These are phyloP conservation scores for Candida methanosorbosa DNA, from an alignment of 805 yeast genomes.

Conservation along the genomic window DNA sequence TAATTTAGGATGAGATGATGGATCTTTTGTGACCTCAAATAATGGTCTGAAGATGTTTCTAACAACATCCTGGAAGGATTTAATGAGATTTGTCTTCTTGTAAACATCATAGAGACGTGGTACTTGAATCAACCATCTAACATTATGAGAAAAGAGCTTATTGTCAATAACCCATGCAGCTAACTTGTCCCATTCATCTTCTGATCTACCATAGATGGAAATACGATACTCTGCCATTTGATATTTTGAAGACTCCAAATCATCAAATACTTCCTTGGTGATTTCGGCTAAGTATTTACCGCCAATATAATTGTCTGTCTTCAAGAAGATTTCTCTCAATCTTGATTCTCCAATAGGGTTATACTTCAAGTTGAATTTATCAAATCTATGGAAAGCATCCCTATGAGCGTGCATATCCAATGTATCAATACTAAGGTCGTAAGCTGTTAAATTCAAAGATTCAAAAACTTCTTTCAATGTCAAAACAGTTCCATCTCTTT, in stretches of 20 bases:
- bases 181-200: conserved; percentile 90
- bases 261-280: conserved; percentile 89
- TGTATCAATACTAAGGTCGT: conserved; percentile 92
- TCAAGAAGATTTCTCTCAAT: conserved; percentile 88
- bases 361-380: conserved; percentile 92
- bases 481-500: conserved; percentile 83
- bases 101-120: conserved; percentile 91
- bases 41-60: conserved; percentile 78
- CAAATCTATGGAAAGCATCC: conserved; percentile 96
- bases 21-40: conserved; percentile 83
- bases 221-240: conserved; percentile 97
- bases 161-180: conserved; percentile 95
- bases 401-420: conserved; percentile 99
- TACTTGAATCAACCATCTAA: conserved; percentile 93
- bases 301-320: conserved; percentile 86
- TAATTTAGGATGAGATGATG: conserved; percentile 82
- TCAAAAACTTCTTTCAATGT: conserved; percentile 86
- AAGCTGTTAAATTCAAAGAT: conserved; percentile 85
- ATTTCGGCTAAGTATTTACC: conserved; percentile 90
- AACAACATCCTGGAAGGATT: conserved; percentile 67
- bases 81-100: conserved; percentile 63
- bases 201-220: conserved; percentile 84
- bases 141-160: conserved; percentile 84
- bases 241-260: conserved; percentile 89
- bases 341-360: conserved; percentile 98